Evolutionary conservation across 192 early-diverging fungal genomes (phyloP), one percentile per base, ranked within the genome.

Genomic region (Phlyctochytrium arcticum): DNA sequence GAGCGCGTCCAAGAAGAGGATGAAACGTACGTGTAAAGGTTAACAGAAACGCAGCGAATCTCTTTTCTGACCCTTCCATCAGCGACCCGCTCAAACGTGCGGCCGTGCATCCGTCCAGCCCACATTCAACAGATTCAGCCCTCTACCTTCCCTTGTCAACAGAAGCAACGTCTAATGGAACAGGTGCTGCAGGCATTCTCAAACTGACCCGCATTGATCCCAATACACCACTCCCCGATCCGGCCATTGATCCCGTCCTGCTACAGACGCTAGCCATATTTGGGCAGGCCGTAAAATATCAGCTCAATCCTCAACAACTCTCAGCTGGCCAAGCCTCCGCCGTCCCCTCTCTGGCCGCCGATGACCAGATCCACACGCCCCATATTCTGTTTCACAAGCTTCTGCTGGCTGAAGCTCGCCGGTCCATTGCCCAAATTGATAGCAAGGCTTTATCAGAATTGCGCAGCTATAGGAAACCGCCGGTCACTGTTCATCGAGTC

Each of bases 401-500:
- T 44, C 72, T 84, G 75, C 74, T 86, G 2, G 21, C 69, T 23
- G 58, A 50, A 19, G 76, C 80, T 0, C 50, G 80, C 9, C 49
- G 63, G 29, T 55, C 60, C 12, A 54, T 86, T 5, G 24, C 32
- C 9, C 69, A 70, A 42, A 49, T 86, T 6, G 76, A 80, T 58
- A 62, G 59, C 26, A 73, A 65, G 35, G 57, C 71, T 3, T 57
- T 86, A 36, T 62, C 77, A 26, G 84, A 86, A 68, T 66, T 86
- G 15, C 65, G 69, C 24, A 76, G 73, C 36, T 86, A 86, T 68
- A 73, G 77, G 51, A 77, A 77, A 39, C 84, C 84, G 9, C 84
- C 84, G 0, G 9, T 36, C 21, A 70, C 73, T 3, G 71, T 86
- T 24, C 69, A 83, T 60, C 77, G 74, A 64, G 71, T 83, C 5